These are phyloP conservation scores for Epichloe aotearoae DNA, from an alignment of 2,329 filamentous ascomycete genomes.

Conservation along the genomic window DNA sequence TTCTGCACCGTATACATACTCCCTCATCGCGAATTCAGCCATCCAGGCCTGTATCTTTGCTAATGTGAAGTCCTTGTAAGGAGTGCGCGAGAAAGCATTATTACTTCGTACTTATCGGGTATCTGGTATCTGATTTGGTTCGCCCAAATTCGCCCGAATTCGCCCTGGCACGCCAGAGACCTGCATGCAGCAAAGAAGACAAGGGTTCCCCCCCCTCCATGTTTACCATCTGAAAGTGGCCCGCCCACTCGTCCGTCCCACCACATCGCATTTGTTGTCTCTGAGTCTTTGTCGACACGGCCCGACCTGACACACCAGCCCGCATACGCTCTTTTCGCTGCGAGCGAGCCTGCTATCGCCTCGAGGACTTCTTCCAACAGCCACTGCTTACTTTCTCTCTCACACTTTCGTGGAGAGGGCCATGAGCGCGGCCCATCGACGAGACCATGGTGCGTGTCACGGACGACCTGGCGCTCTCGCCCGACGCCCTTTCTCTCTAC, in stretches of 20 bases:
- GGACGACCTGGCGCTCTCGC: conserved; percentile 63
- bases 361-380: background rate
- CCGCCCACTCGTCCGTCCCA: conserved; percentile 4
- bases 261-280: conserved; percentile 3
- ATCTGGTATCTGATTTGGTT: too few species aligned
- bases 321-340: background rate
- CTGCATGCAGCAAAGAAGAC: background rate
- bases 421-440: conserved; percentile 15
- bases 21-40: too few species aligned
- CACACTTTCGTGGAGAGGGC: background rate
- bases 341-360: background rate
- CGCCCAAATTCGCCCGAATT: too few species aligned
- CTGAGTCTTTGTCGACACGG: background rate
- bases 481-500: conserved; percentile 76
- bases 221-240: conserved; percentile 1
- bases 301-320: background rate
- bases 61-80: too few species aligned
- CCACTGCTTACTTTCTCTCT: background rate
- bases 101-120: too few species aligned
- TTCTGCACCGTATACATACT: too few species aligned
- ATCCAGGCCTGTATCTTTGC: too few species aligned
- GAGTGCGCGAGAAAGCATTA: too few species aligned
- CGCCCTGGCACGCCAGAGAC: background rate
- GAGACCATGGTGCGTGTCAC: conserved; percentile 70
- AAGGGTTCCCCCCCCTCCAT: background rate